Evolutionary conservation across 1,284 basidiomycete species (phyloP).

Genomic region (Cerioporus squamosus): DNA sequence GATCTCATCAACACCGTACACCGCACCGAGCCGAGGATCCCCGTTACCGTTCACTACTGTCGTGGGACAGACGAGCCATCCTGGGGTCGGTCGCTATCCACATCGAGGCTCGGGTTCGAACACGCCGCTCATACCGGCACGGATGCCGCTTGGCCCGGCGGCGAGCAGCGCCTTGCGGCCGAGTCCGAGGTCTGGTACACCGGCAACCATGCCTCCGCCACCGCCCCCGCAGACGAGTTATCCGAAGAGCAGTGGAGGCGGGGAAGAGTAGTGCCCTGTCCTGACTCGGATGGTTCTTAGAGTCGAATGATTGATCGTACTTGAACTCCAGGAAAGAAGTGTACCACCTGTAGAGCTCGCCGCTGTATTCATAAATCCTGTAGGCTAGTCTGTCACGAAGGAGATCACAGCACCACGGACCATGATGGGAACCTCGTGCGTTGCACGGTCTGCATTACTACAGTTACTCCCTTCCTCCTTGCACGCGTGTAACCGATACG

Average conservation of each 20-base stretch:
- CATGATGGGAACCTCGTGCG: too few relatives aligned
- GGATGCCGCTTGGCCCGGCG: slow-evolving; percentile 30
- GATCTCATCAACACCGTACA: neutral
- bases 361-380: too few relatives aligned
- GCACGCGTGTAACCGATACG: too few relatives aligned
- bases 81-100: neutral
- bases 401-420: too few relatives aligned
- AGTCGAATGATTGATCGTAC: too few relatives aligned
- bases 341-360: too few relatives aligned
- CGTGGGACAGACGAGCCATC: neutral
- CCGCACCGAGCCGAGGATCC: neutral
- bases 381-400: too few relatives aligned
- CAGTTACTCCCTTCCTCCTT: too few relatives aligned
- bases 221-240: slow-evolving; percentile 13
- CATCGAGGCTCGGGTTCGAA: neutral
- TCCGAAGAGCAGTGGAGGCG: neutral
- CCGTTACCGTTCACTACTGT: slow-evolving; percentile 1
- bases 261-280: neutral
- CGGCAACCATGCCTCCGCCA: slow-evolving; percentile 12
- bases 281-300: neutral
- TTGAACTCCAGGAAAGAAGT: too few relatives aligned
- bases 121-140: slow-evolving; percentile 24
- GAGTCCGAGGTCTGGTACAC: neutral
- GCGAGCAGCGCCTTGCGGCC: slow-evolving; percentile 27
- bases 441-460: too few relatives aligned